Base-by-base conservation (phyloP, 768 basidiomycete species). In the Termitomyces sp. region DNA sequence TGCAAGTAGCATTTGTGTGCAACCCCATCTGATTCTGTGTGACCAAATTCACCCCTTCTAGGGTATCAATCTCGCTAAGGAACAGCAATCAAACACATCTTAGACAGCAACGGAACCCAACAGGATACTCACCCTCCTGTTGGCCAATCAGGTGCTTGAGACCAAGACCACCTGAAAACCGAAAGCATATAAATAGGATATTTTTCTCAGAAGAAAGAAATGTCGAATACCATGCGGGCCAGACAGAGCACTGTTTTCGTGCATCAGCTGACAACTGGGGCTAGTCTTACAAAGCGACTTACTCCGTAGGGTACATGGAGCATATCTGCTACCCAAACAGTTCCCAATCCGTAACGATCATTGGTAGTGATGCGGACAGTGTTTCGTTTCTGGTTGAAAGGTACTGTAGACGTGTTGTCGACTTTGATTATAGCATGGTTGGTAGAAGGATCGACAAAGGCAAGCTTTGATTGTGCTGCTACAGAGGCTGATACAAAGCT, bases 401-500 rank as follows among this genome's bases (percentile, higher is more conserved):
- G 68, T 18, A 89, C 80, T 1, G 66, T 74, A 1, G 85, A 76
- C 30, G 79, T 82, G 67, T 91, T 90, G 72, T 91, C 90, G 13
- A 91, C 88, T 65, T 80, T 82, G 66, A 92, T 87, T 65, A 92
- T 83, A 1, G 89, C 89, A 59, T 87, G 87, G 14, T 85, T 86
- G 3, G 88, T 86, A 18, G 74, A 62, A 8, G 77, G 27, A 62
- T 91, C 86, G 43, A 89, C 79, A 64, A 79, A 89, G 1, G 86
- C 81, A 36, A 90, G 82, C 56, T 80, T 70, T 37, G 78, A 71
- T 6, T 79, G 72, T 34, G 72, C 67, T 4, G 81, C 86, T 14
- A 72, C 72, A 20, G 73, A 73, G 32, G 80, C 71, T 1, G 79
- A 80, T 42, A 84, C 73, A 63, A 80, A 87, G 44, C 83, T 84